Base-by-base conservation (phyloP, 1,139 yeast species). In the Geotrichum bryndzae region DNA sequence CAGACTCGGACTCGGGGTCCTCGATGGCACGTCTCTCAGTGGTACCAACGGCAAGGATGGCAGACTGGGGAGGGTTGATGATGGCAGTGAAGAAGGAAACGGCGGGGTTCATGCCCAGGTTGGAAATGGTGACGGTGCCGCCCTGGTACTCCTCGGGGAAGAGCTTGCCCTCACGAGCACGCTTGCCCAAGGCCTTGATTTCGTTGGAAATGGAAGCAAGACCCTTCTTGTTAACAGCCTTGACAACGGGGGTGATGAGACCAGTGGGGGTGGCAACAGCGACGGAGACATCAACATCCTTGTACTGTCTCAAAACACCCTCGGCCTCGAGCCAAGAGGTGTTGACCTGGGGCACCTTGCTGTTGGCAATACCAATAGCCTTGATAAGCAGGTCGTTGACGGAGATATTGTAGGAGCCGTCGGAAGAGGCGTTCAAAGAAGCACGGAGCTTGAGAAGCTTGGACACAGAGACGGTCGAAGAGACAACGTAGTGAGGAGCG, bases 221-320 rank as follows among this genome's bases (percentile, higher is more conserved):
- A 54, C 99, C 99, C 82, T 88, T 90, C 67, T 87, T 71, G 74
- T 94, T 90, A 57, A 96, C 97, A 72, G 87, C 82, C 77, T 84
- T 87, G 69, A 94, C 90, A 70, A 94, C 94, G 68, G 99, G 99
- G 58, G 99, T 94, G 76, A 95, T 87, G 71, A 94, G 83, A 63
- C 99, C 99, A 63, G 96, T 85, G 75, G 98, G 97, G 25, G 99
- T 94, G 66, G 99, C 96, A 67, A 94, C 99, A 54, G 99, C 99
- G 65, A 94, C 97, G 35, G 98, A 91, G 64, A 94, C 96, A 74
- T 94, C 99, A 65, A 92, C 98, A 71, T 86, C 87, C 73, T 83
- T 81, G 83, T 86, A 94, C 79, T 89, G 92, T 81, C 99, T 90
- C 72, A 95, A 89, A 70, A 94, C 87, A 68, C 92, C 91, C 79